Percentiles rank a stretch among this genome's conserved stretches.
Conservation (phyloP, 129 eudicot species). For the Artemisia argyi region DNA sequence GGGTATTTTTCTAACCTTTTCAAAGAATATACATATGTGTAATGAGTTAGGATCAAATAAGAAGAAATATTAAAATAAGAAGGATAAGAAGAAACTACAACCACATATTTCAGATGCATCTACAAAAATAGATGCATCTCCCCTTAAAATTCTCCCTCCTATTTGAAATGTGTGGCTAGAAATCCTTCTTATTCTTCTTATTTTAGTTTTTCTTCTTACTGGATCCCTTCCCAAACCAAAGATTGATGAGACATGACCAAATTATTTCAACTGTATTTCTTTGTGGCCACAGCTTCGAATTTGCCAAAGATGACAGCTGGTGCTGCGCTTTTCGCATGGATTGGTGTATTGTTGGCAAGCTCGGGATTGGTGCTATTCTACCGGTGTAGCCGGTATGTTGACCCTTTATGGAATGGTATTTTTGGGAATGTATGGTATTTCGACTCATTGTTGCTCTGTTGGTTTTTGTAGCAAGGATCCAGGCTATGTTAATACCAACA, state of each 20-base stretch:
- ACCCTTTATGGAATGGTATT: neutral
- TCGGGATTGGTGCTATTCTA: constrained; percentile 74
- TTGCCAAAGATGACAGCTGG: constrained; percentile 80
- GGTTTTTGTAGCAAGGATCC: constrained; percentile 89
- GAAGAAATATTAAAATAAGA: no score
- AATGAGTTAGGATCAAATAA: no score
- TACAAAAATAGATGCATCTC: no score
- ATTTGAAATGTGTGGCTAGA: no score
- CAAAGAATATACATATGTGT: neutral
- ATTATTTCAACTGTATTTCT: constrained; percentile 1
- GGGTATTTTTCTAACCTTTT: constrained; percentile 48
- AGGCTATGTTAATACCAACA: constrained; percentile 76
- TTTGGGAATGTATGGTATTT: neutral
- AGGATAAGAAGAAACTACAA: no score
- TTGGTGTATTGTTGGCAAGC: constrained; percentile 73
- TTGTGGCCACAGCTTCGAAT: constrained; percentile 53
- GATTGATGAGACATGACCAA: constrained; percentile 5
- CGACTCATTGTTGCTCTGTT: constrained; percentile 20
- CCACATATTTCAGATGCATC: no score
- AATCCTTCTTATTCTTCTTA: no score
- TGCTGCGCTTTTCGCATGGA: constrained; percentile 80
- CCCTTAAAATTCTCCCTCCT: no score
- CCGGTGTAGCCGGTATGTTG: constrained; percentile 81
- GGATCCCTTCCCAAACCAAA: no score
- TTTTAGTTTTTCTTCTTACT: no score